Evolutionary conservation across 2,329 filamentous ascomycete species (phyloP), one percentile per base, ranked within the genome.

Genomic region (Aspergillus tanneri): DNA sequence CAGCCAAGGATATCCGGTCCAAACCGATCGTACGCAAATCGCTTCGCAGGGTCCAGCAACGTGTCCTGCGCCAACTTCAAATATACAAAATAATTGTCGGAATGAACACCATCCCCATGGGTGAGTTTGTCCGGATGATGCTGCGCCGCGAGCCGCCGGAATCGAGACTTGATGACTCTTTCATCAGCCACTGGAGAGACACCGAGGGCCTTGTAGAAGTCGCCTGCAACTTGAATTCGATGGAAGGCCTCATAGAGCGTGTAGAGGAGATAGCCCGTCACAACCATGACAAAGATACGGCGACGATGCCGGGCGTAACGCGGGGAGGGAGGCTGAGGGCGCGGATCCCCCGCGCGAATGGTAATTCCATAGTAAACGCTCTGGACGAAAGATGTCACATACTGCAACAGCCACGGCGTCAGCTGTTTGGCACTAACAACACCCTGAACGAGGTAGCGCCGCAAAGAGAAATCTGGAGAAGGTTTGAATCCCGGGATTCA

Each of bases 171-270:
- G 65, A 99, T 81, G 10, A 86, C 84, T 59, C 82, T 82, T 44
- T 95, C 90, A 44, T 81, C 79, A 9, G 87, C 86, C 47, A 79
- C 69, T 28, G 85, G 77, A 10, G 85, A 76, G 0, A 96, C 80
- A 27, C 83, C 83, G 0, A 99, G 81, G 54, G 86, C 80, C 38
- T 81, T 76, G 73, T 96, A 97, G 74, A 87, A 96, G 68, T 89
- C 85, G 14, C 86, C 84, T 1, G 78, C 75, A 36, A 79, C 75
- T 54, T 83, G 86, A 22, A 96, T 78, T 54, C 89, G 84, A 74
- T 88, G 84, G 77, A 95, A 88, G 62, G 90, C 87, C 73, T 97
- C 92, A 74, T 91, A 93, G 61, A 97, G 83, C 38, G 90, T 96
- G 77, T 96, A 96, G 56, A 86, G 72, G 28, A 97, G 87, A 73